These are phyloP conservation scores for Yamadazyma takamatsuzukensis DNA, from an alignment of 805 yeast species.

Conservation along the genomic window DNA sequence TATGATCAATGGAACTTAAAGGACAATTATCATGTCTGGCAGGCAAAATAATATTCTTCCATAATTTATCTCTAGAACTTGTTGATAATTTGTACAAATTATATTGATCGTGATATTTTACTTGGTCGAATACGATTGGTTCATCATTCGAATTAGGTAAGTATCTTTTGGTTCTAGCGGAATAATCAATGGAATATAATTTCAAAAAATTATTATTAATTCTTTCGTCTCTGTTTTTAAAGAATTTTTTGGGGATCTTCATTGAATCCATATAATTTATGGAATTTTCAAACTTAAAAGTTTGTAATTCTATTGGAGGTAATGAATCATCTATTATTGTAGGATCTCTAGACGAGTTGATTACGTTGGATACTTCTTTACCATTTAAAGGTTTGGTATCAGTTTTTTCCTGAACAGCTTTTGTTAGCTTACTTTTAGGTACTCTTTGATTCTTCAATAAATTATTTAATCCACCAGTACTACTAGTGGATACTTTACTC, in stretches of 20 bases:
- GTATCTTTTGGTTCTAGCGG: constrained; percentile 31
- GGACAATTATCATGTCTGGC: constrained; percentile 45
- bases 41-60: constrained; percentile 50
- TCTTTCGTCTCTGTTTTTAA: constrained; percentile 43
- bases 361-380: too few relatives aligned
- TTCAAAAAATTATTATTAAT: constrained; percentile 48
- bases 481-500: too few relatives aligned
- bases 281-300: constrained; percentile 10
- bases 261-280: constrained; percentile 2
- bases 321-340: too few relatives aligned
- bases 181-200: constrained; percentile 47
- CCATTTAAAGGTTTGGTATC: too few relatives aligned
- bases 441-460: too few relatives aligned
- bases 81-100: constrained; percentile 34
- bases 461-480: too few relatives aligned
- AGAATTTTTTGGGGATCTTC: constrained; percentile 7
- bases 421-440: too few relatives aligned
- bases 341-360: too few relatives aligned
- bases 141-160: constrained; percentile 20
- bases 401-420: too few relatives aligned
- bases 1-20: constrained; percentile 14
- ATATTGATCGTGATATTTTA: constrained; percentile 24
- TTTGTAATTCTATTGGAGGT: constrained; percentile 12
- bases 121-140: constrained; percentile 10
- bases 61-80: constrained; percentile 46